Evolutionary conservation across 2,329 filamentous ascomycete species (phyloP), one percentile per base, ranked within the genome.

Genomic region (Epichloe gansuensis): DNA sequence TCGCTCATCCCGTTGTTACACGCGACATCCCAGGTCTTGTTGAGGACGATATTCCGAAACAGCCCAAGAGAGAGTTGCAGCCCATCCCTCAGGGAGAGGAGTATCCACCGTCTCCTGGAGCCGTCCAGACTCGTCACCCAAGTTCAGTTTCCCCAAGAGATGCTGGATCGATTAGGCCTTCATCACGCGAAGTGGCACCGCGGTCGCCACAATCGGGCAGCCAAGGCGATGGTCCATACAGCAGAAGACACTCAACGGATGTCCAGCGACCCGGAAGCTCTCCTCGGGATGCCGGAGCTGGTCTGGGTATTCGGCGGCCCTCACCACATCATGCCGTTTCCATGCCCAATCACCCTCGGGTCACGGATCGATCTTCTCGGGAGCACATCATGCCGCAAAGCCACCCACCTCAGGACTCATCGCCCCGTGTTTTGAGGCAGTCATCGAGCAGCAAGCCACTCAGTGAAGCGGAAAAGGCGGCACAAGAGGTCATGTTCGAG

Each of bases 401-500:
- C 21, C 60, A 55, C 17, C 70, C 59, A 46, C 61, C 58, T 38
- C 21, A 41, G 15, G 44, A 51, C 9, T 12, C 47, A 35, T 44
- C 47, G n/a, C 25, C 51, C 15, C 34, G 38, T 31, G 12, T 41
- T 15, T 66, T 63, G 47, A 58, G 58, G 13, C 57, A 50, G 47
- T 52, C 55, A 9, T 54, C 56, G 27, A 61, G 57, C 43, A 63
- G 61, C 40, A 59, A 61, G 12, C 57, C 57, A 40, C 66, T 67
- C n/a, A 74, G 77, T 52, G 84, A 85, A 57, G 81, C 82, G 54
- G 83, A 85, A 61, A 80, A 74, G 63, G 85, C 84, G 3, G 89
- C 87, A 3, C 87, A 95, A 60, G 91, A 97, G 57, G 82, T 94
- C 47, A 87, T 87, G 1, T 86, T 95, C 60, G 90, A 95, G 64